phyloP scores from a whole-genome alignment of 495 filamentous ascomycete species.

The Neurospora sp. region DNA sequence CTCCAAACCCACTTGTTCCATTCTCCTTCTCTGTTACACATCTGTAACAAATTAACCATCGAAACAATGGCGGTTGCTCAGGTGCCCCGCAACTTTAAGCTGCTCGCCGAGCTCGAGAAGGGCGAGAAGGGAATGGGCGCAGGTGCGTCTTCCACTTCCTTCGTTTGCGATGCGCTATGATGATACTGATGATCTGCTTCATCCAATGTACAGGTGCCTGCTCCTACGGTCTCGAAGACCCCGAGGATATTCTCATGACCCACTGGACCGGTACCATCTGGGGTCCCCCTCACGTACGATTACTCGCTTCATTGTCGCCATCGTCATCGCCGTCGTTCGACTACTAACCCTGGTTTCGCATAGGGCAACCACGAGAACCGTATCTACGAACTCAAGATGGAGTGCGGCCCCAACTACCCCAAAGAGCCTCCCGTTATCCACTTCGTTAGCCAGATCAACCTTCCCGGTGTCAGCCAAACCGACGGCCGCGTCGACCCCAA shows the following conservation, averaged over 20 bases:
- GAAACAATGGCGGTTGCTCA: conserved; percentile 54
- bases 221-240: conserved; percentile 91
- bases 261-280: conserved; percentile 98
- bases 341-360: conserved; percentile 8
- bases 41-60: neutral
- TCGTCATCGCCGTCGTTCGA: neutral
- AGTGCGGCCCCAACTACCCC: conserved; percentile 86
- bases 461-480: conserved; percentile 75
- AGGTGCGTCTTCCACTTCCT: conserved; percentile 41
- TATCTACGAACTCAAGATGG: conserved; percentile 96
- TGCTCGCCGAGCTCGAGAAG: conserved; percentile 96
- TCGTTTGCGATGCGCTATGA: neutral
- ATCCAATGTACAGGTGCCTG: conserved; percentile 61
- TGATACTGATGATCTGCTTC: neutral
- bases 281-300: conserved; percentile 79
- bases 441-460: conserved; percentile 88
- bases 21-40: neutral
- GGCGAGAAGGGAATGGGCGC: conserved; percentile 95
- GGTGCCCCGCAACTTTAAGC: conserved; percentile 87
- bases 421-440: conserved; percentile 79
- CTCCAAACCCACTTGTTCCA: neutral
- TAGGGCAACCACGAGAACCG: conserved; percentile 96
- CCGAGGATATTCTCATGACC: conserved; percentile 92
- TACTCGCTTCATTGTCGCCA: neutral
- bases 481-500: conserved; percentile 79